Percentiles rank a stretch among this genome's conserved stretches.
phyloP scores from a whole-genome alignment of 2,329 filamentous ascomycete species.

The Periconia sp. region DNA sequence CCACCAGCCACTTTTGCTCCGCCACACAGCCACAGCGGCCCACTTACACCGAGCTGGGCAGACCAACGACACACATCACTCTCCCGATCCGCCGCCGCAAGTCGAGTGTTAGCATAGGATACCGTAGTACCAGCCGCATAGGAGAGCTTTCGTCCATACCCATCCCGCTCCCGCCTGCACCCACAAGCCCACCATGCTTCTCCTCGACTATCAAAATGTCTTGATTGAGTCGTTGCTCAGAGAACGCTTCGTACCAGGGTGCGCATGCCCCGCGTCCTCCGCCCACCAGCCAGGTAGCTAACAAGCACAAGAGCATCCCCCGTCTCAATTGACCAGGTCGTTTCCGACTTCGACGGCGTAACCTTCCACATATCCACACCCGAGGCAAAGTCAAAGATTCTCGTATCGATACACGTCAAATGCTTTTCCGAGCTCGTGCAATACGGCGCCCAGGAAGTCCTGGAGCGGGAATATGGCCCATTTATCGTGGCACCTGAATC shows the following conservation, averaged over 20 bases:
- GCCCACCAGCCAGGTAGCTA: constrained; percentile 37
- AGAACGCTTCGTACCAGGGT: constrained; percentile 87
- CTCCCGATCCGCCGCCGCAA: constrained; percentile 28
- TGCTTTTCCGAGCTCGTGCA: constrained; percentile 91
- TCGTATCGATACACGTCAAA: constrained; percentile 91
- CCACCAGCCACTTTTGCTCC: constrained; percentile 24
- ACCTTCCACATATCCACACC: constrained; percentile 98
- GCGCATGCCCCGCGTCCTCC: constrained; percentile 39
- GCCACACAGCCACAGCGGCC: constrained; percentile 21
- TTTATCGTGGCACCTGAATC: constrained; percentile 86
- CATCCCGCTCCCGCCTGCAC: constrained; percentile 7
- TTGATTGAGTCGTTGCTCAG: constrained; percentile 94
- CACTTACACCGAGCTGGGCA: constrained; percentile 9
- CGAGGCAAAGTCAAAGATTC: constrained; percentile 88
- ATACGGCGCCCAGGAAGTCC: constrained; percentile 88
- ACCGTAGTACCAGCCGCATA: too few relatives aligned
- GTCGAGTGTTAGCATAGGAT: too few relatives aligned
- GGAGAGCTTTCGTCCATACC: background rate
- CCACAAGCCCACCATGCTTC: constrained; percentile 63
- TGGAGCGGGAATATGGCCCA: constrained; percentile 90
- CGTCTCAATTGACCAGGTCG: constrained; percentile 91
- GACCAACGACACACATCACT: constrained; percentile 31
- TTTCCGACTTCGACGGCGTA: constrained; percentile 98
- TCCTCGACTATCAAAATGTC: constrained; percentile 98
- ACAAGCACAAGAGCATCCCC: constrained; percentile 69